Conservation (phyloP, 2,329 filamentous ascomycete species). For the Ophiostoma sp. region DNA sequence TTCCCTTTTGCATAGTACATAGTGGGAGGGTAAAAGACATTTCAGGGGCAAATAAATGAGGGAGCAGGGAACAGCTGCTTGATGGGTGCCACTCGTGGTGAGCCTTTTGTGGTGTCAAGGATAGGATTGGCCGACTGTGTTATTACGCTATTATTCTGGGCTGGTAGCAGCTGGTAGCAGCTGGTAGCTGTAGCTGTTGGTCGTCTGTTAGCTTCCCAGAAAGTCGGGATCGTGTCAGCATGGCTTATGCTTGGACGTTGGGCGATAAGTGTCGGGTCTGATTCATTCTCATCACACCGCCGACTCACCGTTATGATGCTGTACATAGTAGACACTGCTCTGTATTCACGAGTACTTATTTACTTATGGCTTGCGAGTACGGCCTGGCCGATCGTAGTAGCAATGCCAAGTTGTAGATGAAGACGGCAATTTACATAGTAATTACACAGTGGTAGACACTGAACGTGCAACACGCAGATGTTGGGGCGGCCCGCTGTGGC, state of each 20-base stretch:
- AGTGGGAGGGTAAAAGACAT: background rate
- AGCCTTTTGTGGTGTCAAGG: background rate
- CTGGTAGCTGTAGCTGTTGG: background rate
- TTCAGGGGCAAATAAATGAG: background rate
- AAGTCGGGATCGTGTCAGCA: background rate
- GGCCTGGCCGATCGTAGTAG: background rate
- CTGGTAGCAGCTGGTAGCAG: too few species aligned
- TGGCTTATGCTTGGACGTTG: background rate
- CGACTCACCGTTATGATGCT: background rate
- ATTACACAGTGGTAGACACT: background rate
- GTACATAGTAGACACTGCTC: too few species aligned
- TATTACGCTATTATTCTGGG: background rate
- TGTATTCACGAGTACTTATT: too few species aligned
- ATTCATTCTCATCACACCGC: background rate
- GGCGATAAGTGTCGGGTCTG: background rate
- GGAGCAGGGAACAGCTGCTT: background rate
- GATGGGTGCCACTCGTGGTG: background rate
- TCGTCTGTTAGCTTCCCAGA: background rate
- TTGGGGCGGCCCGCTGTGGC: slow-evolving; percentile 1
- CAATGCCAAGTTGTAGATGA: background rate
- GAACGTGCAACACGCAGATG: background rate
- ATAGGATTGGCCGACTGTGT: background rate
- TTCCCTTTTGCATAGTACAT: background rate
- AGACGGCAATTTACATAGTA: too few species aligned
- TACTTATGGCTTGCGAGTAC: background rate